phyloP scores from a whole-genome alignment of 2,329 filamentous ascomycete species.

The Penicillium paneum region DNA sequence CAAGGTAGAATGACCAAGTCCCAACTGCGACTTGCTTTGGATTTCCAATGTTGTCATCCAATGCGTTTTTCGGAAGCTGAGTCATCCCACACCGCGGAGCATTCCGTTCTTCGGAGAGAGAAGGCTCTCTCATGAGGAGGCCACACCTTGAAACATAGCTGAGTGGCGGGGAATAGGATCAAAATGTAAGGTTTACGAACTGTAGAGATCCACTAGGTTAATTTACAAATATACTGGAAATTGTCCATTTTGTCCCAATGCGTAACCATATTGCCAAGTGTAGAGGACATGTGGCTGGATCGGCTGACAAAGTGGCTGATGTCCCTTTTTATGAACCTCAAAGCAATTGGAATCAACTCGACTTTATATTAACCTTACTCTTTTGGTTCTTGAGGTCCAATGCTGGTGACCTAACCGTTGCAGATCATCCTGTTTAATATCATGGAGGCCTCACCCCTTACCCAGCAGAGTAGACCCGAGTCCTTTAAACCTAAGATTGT shows the following conservation, averaged over 20 bases:
- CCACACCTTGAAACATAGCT: constrained; percentile 4
- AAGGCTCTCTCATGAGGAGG: not conserved
- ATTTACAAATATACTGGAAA: not conserved
- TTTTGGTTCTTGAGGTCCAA: constrained; percentile 7
- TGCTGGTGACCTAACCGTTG: constrained; percentile 17
- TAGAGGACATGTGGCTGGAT: constrained; percentile 29
- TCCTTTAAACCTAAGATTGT: constrained; percentile 93
- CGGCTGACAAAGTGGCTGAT: constrained; percentile 30
- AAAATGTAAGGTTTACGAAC: not conserved
- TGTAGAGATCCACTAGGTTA: not conserved
- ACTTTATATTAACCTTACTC: constrained; percentile 5
- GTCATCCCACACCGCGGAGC: constrained; percentile 5
- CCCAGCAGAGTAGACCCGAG: constrained; percentile 84
- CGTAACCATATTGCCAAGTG: not conserved
- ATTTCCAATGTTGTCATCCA: not conserved
- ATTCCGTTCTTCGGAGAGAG: constrained; percentile 8
- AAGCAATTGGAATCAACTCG: constrained; percentile 10
- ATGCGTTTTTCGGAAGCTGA: constrained; percentile 20
- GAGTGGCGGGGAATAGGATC: constrained; percentile 1
- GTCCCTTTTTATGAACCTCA: constrained; percentile 13
- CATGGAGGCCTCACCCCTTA: constrained; percentile 91
- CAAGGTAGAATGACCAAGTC: not conserved
- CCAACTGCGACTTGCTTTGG: not conserved
- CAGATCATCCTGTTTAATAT: constrained; percentile 22
- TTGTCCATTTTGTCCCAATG: not conserved